Evolutionary conservation across 805 yeast genomes (phyloP).

Genomic region (Teunomyces atbi): DNA sequence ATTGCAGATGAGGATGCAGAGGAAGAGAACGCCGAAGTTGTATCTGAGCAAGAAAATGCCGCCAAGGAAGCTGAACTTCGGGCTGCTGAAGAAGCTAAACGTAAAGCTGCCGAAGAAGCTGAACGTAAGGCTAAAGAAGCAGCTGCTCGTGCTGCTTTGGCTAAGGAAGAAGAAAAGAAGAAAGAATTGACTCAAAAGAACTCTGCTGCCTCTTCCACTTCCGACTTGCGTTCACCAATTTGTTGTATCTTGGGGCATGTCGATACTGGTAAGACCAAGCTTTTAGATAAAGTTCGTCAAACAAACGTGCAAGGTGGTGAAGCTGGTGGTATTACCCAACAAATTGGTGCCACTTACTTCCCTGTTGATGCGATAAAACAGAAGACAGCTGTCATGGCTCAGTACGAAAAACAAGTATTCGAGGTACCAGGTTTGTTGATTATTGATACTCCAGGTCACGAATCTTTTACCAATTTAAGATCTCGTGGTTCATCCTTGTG

Average conservation of each 20-base stretch:
- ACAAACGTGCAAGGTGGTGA: slow-evolving; percentile 99
- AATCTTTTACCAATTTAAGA: slow-evolving; percentile 95
- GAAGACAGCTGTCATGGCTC: slow-evolving; percentile 89
- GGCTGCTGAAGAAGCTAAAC: slow-evolving; percentile 30
- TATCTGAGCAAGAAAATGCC: slow-evolving; percentile 14
- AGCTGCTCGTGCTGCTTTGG: slow-evolving; percentile 8
- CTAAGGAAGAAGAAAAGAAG: slow-evolving; percentile 9
- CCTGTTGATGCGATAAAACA: slow-evolving; percentile 91
- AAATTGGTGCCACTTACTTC: slow-evolving; percentile 99
- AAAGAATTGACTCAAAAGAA: slow-evolving; percentile 12
- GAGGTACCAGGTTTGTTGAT: slow-evolving; percentile 97
- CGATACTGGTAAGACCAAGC: slow-evolving; percentile 98
- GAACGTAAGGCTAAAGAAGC: slow-evolving; percentile 25
- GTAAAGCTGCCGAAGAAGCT: slow-evolving; percentile 23
- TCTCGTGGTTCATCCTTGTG: slow-evolving; percentile 98
- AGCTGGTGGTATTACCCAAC: slow-evolving; percentile 99
- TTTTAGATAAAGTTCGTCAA: slow-evolving; percentile 95
- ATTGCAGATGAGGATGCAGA: slow-evolving; percentile 30
- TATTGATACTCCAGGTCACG: slow-evolving; percentile 99
- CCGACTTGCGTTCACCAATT: slow-evolving; percentile 93
- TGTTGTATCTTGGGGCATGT: slow-evolving; percentile 99
- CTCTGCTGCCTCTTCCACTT: slow-evolving; percentile 20
- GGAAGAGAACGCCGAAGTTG: slow-evolving; percentile 13
- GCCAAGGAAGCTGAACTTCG: slow-evolving; percentile 19
- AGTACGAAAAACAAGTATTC: slow-evolving; percentile 77